Conservation (phyloP, 495 filamentous ascomycete genomes). For the Aspergillus biplanus region DNA sequence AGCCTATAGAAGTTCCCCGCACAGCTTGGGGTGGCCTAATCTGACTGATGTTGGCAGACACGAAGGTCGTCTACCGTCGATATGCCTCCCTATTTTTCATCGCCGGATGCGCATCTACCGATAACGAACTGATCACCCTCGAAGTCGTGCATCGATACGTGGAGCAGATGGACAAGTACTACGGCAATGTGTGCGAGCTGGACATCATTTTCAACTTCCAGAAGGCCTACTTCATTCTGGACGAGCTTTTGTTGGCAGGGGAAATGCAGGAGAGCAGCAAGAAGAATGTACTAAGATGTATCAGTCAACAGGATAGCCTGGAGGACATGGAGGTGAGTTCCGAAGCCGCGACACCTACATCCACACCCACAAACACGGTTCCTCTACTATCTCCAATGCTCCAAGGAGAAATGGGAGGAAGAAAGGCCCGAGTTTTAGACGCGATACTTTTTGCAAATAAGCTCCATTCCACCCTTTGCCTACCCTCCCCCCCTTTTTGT, state of each 20-base stretch:
- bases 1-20: slow-evolving; percentile 10
- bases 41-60: slow-evolving; percentile 60
- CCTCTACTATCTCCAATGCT: background rate
- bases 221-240: slow-evolving; percentile 98
- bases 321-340: slow-evolving; percentile 96
- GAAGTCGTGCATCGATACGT: slow-evolving; percentile 99
- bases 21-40: slow-evolving; percentile 11
- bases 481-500: no score
- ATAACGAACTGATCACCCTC: slow-evolving; percentile 97
- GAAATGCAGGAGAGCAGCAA: slow-evolving; percentile 99
- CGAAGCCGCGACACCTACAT: background rate
- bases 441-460: no score
- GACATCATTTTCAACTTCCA: slow-evolving; percentile 99
- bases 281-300: slow-evolving; percentile 95
- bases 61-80: slow-evolving; percentile 96
- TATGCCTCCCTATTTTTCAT: slow-evolving; percentile 99
- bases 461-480: no score
- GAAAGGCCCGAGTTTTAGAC: no score
- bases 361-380: background rate
- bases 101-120: slow-evolving; percentile 88
- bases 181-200: slow-evolving; percentile 99
- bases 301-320: slow-evolving; percentile 90
- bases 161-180: slow-evolving; percentile 99
- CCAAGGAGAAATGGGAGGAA: background rate
- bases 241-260: slow-evolving; percentile 92